Evolutionary conservation across 352 stramenopile genomes (phyloP), one percentile per base, ranked within the genome.

Genomic region (Globisporangium takayamanum): DNA sequence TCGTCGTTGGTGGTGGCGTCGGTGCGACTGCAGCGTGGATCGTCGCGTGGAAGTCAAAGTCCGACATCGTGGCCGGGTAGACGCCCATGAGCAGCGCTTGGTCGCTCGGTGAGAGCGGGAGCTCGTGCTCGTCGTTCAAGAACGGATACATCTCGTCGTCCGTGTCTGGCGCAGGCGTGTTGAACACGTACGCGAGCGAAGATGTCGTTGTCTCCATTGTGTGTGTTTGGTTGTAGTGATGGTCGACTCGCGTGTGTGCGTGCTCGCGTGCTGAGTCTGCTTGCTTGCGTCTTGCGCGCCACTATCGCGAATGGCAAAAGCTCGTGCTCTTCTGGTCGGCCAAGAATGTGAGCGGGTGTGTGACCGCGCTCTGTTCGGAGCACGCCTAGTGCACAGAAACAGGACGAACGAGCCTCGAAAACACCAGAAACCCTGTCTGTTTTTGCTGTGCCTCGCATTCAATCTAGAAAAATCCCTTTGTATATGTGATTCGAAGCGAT

Each of bases 131-230:
- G 12, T 72, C 64, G 26, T 72, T 68, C 2, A 86, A 61, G 47
- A 88, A 74, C 58, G 78, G 73, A 59, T 87, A 88, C 55, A 88
- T 70, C 54, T 86, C 78, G 53, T 86, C 76, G 25, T 82, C 71
- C 16, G 66, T 55, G 26, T 66, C 52, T 12, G 74, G 50, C 41
- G 56, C 30, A 14, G 59, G 37, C 36, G 68, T 67, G 49, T 76
- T 67, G 68, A 88, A 86, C 33, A 80, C 73, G 59, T 82, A 74
- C 55, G 77, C 71, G 50, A 87, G 70, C 36, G 56, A 61, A 5
- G 53, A 48, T 14, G 42, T 12, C 6, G 42, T 12, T 6, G 33
- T 56, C 59, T 63, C 60, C 49, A 56, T 67, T 1, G 14, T 60
- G 20, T 53, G 28, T 52, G 11, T 33, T 25, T 14, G 12, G 10